Conservation (phyloP, 495 filamentous ascomycete species). For the Hyphodiscus hymeniophilus region DNA sequence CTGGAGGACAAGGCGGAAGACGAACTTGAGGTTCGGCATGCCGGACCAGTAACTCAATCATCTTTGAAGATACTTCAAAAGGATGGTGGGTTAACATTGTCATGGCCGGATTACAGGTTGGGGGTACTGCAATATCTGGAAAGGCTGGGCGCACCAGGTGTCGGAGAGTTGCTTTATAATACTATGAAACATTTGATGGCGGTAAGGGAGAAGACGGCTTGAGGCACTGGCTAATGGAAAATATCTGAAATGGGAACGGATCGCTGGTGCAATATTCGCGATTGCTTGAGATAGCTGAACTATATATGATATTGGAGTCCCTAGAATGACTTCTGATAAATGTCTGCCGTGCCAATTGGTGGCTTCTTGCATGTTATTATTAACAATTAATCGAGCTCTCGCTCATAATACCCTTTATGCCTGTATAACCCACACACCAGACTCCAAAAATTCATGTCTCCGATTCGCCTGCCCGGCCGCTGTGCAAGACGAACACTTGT, state of each 20-base stretch:
- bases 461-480: too few species aligned
- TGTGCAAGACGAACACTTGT: neutral
- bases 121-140: constrained; percentile 68
- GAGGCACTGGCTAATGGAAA: neutral
- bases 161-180: constrained; percentile 68
- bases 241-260: neutral
- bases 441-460: too few species aligned
- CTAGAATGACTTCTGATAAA: too few species aligned
- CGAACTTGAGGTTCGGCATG: constrained; percentile 46
- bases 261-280: too few species aligned
- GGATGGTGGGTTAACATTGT: constrained; percentile 60
- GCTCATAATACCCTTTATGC: too few species aligned
- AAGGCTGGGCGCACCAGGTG: constrained; percentile 52
- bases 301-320: too few species aligned
- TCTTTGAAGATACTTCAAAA: constrained; percentile 53
- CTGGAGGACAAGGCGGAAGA: constrained; percentile 48
- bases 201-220: constrained; percentile 20
- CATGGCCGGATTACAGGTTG: constrained; percentile 67
- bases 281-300: neutral
- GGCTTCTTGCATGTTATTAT: too few species aligned
- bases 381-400: too few species aligned
- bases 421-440: too few species aligned
- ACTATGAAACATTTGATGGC: constrained; percentile 69
- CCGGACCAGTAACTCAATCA: constrained; percentile 68
- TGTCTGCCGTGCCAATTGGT: too few species aligned